Base-by-base conservation (phyloP, 352 stramenopile species). In the Phytopythium oedochilum region DNA sequence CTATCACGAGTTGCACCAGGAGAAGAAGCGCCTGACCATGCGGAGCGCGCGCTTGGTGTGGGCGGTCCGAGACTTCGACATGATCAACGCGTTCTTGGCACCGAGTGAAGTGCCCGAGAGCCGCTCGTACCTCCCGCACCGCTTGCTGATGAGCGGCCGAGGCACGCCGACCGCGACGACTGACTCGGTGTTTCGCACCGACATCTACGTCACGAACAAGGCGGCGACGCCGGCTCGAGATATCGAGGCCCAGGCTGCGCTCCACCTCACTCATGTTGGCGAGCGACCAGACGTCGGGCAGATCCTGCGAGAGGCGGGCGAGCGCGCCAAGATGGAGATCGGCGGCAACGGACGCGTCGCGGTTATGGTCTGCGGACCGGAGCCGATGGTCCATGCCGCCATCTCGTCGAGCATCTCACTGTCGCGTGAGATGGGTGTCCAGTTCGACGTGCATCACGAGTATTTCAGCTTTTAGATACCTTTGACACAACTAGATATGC, bases 21-120 rank as follows among this genome's bases (percentile, higher is more conserved):
- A 60, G 54, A 55, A 29, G 26, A 55, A 29, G 26, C 73, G 68
- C 17, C 47, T 45, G 3, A 32, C 32, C 12, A 26, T 82, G 12
- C 35, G 78, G 40, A 65, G 63, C 12, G 70, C 75, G 23, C 58
- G 66, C 31, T 83, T 86, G 23, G 64, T 81, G 1, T 86, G 75
- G 72, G 68, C 70, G 0, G 58, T 77, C 2, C 67, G 60, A 0
- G 68, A 83, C 18, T 63, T 60, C 0, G 72, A 71, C 2, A 62
- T 77, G 35, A 20, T 79, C 5, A 26, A 67, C 10, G 64, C 61
- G 2, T 73, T 15, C 28, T 53, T 15, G 47, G 66, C 23, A 20
- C 48, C 17, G 48, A 57, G 1, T 35, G 15, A 32, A 25, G 45
- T 11, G 10, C 17, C 5, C 7, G 42, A 32, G 25, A 18, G 26